Evolutionary conservation across 1,284 basidiomycete genomes (phyloP), one percentile per base, ranked within the genome.

Genomic region (Grifola frondosa): DNA sequence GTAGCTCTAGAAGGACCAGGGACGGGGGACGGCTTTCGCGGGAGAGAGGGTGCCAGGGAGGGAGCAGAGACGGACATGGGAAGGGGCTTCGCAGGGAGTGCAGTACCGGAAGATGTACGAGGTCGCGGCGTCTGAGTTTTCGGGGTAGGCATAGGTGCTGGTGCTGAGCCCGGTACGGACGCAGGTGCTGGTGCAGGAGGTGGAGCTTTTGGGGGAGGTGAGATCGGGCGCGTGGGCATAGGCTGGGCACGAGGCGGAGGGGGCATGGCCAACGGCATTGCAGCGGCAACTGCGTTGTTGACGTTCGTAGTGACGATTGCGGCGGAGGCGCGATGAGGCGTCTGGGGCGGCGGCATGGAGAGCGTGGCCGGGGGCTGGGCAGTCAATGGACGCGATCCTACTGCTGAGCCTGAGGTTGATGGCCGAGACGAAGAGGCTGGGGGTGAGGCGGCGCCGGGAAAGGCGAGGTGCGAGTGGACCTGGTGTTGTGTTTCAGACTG

Each of bases 1-100:
- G 43, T 36, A 24, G 43, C 43, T 45, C 29, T 25, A 28, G 42
- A 29, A 15, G 37, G 57, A 20, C 66, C 58, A 64, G 32, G 65
- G 63, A 35, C 68, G 66, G 13, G 32, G 38, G 25, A 58, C 54
- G 26, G 52, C 45, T 33, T 48, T 46, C 17, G 40, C 23, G 65
- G 62, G 50, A 21, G 41, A 46, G 32, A 33, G 22, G 28, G 29
- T 23, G 30, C 46, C 30, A 21, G 46, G 41, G 10, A 38, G 30
- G 33, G 44, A 37, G 31, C 41, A 35, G 28, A 26, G 6, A 36
- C 32, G 6, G 22, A 28, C 24, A 13, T 11, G 20, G 11, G n/a
- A n/a, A n/a, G n/a, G n/a, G n/a, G n/a, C n/a, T n/a, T n/a, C n/a
- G n/a, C n/a, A n/a, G n/a, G n/a, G n/a, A n/a, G n/a, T n/a, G n/a